Evolutionary conservation across 129 eudicot genomes (phyloP).

Genomic region (Erigeron canadensis): DNA sequence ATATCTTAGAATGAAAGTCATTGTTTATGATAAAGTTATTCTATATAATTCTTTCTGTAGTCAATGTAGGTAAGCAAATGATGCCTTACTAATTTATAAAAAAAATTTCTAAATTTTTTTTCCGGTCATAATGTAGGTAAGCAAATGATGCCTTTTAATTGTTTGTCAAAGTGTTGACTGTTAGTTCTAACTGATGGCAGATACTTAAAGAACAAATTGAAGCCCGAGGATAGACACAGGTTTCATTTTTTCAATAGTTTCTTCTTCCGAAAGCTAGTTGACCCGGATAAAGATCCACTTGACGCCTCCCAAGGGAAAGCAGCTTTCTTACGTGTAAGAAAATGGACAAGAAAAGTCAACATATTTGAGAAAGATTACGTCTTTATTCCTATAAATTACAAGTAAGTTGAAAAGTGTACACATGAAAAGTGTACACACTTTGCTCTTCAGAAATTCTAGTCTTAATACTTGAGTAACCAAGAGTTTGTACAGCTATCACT

Average conservation of each 20-base stretch:
- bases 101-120: neutral
- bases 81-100: conserved; percentile 7
- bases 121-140: conserved; percentile 1
- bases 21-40: neutral
- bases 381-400: conserved; percentile 85
- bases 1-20: neutral
- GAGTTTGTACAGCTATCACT: conserved; percentile 52
- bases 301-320: conserved; percentile 69
- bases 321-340: conserved; percentile 87
- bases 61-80: neutral
- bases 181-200: conserved; percentile 36
- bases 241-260: conserved; percentile 89
- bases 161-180: neutral
- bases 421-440: conserved; percentile 6
- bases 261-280: conserved; percentile 90
- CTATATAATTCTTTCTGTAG: neutral
- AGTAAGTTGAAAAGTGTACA: conserved; percentile 45
- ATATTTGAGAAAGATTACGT: conserved; percentile 82
- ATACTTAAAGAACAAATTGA: conserved; percentile 60
- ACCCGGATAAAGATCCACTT: conserved; percentile 76
- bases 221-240: conserved; percentile 48
- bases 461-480: conserved; percentile 1
- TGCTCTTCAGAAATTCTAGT: conserved; percentile 3
- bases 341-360: conserved; percentile 93
- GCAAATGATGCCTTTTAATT: conserved; percentile 8